A percentile compares a stretch with the other conserved stretches of the same genome.
phyloP scores from a whole-genome alignment of 108 stramenopile species.

The Cyclotella cryptica region DNA sequence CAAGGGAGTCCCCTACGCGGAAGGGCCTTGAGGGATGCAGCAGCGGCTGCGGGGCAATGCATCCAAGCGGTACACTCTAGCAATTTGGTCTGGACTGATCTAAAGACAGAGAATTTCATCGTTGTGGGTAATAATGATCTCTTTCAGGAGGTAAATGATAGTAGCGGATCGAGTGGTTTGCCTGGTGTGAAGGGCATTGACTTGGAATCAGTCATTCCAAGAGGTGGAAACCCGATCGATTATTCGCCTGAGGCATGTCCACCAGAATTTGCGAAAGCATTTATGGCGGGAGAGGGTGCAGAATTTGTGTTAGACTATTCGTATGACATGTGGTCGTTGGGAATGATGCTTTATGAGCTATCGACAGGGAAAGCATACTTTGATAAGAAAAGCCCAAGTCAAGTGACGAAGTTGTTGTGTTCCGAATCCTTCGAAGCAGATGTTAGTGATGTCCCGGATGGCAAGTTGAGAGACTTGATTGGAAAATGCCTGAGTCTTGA shows the following conservation, averaged over 20 bases:
- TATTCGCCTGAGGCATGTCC: constrained; percentile 84
- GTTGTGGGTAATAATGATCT: constrained; percentile 43
- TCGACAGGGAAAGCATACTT: constrained; percentile 69
- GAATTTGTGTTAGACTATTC: constrained; percentile 68
- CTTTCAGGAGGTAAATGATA: constrained; percentile 43
- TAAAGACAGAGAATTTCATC: constrained; percentile 74
- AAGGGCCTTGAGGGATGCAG: constrained; percentile 60
- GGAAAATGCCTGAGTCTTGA: constrained; percentile 67
- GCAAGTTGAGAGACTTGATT: constrained; percentile 71
- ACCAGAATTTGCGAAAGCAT: constrained; percentile 86
- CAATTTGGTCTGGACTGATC: constrained; percentile 72
- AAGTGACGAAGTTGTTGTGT: constrained; percentile 73
- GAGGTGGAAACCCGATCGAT: constrained; percentile 55
- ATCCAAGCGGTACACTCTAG: constrained; percentile 62
- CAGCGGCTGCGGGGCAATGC: constrained; percentile 56
- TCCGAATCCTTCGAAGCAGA: constrained; percentile 51
- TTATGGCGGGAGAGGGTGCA: constrained; percentile 73
- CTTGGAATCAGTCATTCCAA: constrained; percentile 54
- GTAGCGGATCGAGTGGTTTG: constrained; percentile 41
- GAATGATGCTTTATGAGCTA: constrained; percentile 67
- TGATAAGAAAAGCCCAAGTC: constrained; percentile 65
- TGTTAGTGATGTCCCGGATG: constrained; percentile 54
- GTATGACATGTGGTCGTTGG: constrained; percentile 72
- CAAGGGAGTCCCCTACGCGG: constrained; percentile 55
- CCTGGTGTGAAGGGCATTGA: constrained; percentile 62